phyloP scores from a whole-genome alignment of 768 basidiomycete genomes.

The Asterophora lycoperdoides region DNA sequence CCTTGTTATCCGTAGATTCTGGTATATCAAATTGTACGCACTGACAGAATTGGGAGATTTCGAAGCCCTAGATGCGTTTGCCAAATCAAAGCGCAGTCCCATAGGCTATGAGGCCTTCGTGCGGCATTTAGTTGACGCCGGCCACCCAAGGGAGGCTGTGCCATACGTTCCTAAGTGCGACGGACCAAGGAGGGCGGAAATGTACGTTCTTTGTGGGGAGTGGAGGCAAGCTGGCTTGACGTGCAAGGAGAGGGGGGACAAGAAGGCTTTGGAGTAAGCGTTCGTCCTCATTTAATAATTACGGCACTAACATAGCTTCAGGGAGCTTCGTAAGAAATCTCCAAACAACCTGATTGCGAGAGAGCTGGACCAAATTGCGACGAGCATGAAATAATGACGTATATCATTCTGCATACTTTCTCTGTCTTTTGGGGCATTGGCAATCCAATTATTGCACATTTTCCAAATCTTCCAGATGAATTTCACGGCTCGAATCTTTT shows the following conservation, averaged over 20 bases:
- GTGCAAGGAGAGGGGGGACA: conserved; percentile 87
- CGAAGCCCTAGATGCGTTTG: conserved; percentile 79
- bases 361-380: conserved; percentile 64
- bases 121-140: conserved; percentile 68
- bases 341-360: conserved; percentile 79
- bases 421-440: no score
- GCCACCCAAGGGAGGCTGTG: conserved; percentile 71
- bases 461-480: no score
- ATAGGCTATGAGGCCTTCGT: conserved; percentile 96
- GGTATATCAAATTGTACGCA: conserved; percentile 88
- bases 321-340: conserved; percentile 66
- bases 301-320: conserved; percentile 25
- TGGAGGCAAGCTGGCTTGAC: conserved; percentile 86
- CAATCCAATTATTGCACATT: no score
- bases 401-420: no score
- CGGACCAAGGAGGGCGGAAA: conserved; percentile 70
- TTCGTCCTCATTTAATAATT: neutral
- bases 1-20: conserved; percentile 56
- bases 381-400: conserved; percentile 55
- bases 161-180: conserved; percentile 83
- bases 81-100: conserved; percentile 84
- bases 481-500: no score
- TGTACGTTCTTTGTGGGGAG: conserved; percentile 88
- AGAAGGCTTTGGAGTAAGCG: conserved; percentile 78
- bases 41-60: conserved; percentile 79